Base-by-base conservation (phyloP, 2,329 filamentous ascomycete genomes). In the Endoconidiophora polonica region DNA sequence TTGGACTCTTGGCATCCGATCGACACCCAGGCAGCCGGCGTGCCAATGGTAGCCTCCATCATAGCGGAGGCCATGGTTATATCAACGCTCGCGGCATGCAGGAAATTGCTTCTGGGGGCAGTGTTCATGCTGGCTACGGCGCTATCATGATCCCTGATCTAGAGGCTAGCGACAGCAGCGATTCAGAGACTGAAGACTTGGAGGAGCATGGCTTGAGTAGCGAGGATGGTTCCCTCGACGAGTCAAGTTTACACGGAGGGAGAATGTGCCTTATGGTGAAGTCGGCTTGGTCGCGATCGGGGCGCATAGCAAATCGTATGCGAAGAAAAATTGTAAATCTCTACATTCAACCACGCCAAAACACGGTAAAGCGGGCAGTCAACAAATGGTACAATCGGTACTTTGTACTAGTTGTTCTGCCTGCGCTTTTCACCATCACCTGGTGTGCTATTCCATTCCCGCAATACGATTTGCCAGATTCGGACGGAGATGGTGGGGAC, bases 361-460 rank as follows among this genome's bases (percentile, higher is more conserved):
- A 64, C 26, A 73, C 73, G 3, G 77, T 82, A 23, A 73, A 68
- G 59, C 68, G 67, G 53, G 68, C 76, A 18, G 71, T 81, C 22
- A 71, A 76, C 55, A 69, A 65, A 52, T 83, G 79, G 79, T 82
- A 75, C 71, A 72, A 66, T 55, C 69, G 79, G 36, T 81, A 78
- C 68, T 67, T 68, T 1, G 64, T 79, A 39, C 60, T 82, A 60
- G 73, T 81, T 38, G 62, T 80, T 49, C 59, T 82, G 58, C 79
- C 79, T 2, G 77, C 79, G 42, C 60, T 63, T 43, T 62, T 81
- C 66, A 76, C 79, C 61, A 59, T 75, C 58, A 68, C 67, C 10
- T 82, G 79, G 79, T 81, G 77, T 58, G 72, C 78, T 3, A 58
- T 82, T 44, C 79, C 79, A 0, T 77, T 82, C 54, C 79, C 79